phyloP scores from a whole-genome alignment of 441 rosid species.

The Pelargonium fulgidum region DNA sequence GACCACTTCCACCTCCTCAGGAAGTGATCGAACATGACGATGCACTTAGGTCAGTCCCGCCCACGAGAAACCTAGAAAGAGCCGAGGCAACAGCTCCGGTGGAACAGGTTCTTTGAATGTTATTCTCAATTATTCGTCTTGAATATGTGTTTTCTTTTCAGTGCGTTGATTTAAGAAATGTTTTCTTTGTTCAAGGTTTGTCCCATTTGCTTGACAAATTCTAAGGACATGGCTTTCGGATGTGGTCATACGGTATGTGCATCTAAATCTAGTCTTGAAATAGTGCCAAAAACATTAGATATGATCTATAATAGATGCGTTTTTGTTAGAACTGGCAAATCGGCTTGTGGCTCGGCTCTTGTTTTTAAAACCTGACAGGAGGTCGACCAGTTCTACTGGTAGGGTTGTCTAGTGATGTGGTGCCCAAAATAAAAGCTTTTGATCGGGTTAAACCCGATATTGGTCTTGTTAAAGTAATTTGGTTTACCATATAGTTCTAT shows the following conservation, averaged over 20 bases:
- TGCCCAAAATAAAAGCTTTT: no score
- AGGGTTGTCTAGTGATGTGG: no score
- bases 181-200: slow-evolving; percentile 50
- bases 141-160: neutral
- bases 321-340: neutral
- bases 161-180: neutral
- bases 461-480: no score
- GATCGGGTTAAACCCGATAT: no score
- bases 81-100: slow-evolving; percentile 31
- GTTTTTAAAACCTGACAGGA: no score
- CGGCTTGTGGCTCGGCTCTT: neutral
- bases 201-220: slow-evolving; percentile 84
- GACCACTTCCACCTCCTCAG: slow-evolving; percentile 64
- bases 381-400: no score
- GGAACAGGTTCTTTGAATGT: slow-evolving; percentile 30
- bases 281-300: neutral
- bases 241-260: slow-evolving; percentile 76
- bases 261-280: slow-evolving; percentile 4
- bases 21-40: slow-evolving; percentile 60
- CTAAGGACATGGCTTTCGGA: slow-evolving; percentile 91
- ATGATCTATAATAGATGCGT: neutral
- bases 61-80: slow-evolving; percentile 23
- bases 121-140: slow-evolving; percentile 2
- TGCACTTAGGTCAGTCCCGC: slow-evolving; percentile 35
- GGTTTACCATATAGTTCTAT: no score